Evolutionary conservation across 768 basidiomycete genomes (phyloP).

Genomic region (Trametes gibbosa): DNA sequence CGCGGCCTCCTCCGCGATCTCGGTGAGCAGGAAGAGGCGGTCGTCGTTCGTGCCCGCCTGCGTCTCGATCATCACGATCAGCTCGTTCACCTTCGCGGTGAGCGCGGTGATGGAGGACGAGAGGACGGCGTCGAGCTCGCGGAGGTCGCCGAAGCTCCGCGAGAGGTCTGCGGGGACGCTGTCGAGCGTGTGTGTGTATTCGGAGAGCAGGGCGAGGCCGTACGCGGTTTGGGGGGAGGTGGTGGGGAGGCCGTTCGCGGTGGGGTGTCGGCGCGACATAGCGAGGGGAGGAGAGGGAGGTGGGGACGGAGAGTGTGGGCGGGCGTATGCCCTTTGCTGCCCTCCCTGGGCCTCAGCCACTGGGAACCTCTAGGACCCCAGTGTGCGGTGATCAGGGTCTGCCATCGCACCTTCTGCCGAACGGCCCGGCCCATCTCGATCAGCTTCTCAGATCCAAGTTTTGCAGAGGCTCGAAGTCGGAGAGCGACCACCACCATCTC

Average conservation of each 20-base stretch:
- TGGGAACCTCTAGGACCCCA: background rate
- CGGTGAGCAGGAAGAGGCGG: slow-evolving; percentile 81
- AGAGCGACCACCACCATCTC: background rate
- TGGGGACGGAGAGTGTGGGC: background rate
- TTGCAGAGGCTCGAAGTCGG: background rate
- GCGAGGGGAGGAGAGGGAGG: background rate
- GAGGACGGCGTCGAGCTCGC: slow-evolving; percentile 97
- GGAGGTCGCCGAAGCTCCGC: slow-evolving; percentile 90
- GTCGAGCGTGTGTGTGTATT: slow-evolving; percentile 91
- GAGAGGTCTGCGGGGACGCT: slow-evolving; percentile 93
- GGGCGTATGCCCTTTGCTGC: background rate
- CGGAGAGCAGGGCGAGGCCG: slow-evolving; percentile 67
- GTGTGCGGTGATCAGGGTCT: background rate
- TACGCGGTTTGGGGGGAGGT: slow-evolving; percentile 43
- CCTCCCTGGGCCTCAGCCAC: background rate
- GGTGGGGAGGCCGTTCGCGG: slow-evolving; percentile 5
- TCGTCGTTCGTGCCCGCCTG: slow-evolving; percentile 59
- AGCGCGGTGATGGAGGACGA: slow-evolving; percentile 83
- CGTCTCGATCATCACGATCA: slow-evolving; percentile 76
- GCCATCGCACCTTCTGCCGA: background rate
- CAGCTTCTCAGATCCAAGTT: background rate
- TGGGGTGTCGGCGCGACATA: slow-evolving; percentile 14
- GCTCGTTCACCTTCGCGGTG: slow-evolving; percentile 71
- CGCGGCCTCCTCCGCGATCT: slow-evolving; percentile 92
- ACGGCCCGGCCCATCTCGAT: background rate